Conservation (phyloP, 345 rosid genomes). For the Tarenaya hassleriana region DNA sequence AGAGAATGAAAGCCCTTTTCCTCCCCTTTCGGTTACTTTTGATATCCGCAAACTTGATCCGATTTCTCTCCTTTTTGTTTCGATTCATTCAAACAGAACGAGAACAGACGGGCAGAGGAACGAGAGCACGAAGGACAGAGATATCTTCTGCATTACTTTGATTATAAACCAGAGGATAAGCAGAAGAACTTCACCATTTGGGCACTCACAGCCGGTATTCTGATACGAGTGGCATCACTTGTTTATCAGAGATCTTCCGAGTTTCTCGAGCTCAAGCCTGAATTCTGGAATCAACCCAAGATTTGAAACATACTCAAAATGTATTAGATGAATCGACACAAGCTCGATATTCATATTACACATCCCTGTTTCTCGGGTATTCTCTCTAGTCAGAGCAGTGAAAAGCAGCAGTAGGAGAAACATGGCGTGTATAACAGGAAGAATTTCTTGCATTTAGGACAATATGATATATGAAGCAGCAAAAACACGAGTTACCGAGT, state of each 20-base stretch:
- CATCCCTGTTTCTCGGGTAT: too few relatives aligned
- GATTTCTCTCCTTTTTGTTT: not conserved
- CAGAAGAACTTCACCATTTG: conserved; percentile 39
- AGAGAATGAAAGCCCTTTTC: not conserved
- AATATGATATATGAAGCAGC: too few relatives aligned
- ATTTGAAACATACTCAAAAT: too few relatives aligned
- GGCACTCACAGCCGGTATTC: conserved; percentile 66
- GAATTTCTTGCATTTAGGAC: too few relatives aligned
- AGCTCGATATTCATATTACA: too few relatives aligned
- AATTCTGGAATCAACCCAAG: conserved; percentile 35
- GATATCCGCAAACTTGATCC: not conserved
- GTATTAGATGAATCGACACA: too few relatives aligned
- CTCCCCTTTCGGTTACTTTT: not conserved
- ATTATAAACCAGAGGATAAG: conserved; percentile 30
- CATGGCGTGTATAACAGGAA: too few relatives aligned
- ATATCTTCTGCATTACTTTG: conserved; percentile 49
- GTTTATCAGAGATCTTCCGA: conserved; percentile 45
- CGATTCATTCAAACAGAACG: conserved; percentile 33
- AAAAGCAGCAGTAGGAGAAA: too few relatives aligned
- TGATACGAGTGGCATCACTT: conserved; percentile 50
- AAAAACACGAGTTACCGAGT: conserved; percentile 1
- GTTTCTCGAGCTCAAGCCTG: conserved; percentile 48
- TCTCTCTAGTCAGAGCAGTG: too few relatives aligned
- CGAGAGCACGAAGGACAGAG: conserved; percentile 42
- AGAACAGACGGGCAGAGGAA: conserved; percentile 49